These are phyloP conservation scores for Aureobasidium vineae DNA, from an alignment of 2,329 filamentous ascomycete genomes.

Conservation along the genomic window DNA sequence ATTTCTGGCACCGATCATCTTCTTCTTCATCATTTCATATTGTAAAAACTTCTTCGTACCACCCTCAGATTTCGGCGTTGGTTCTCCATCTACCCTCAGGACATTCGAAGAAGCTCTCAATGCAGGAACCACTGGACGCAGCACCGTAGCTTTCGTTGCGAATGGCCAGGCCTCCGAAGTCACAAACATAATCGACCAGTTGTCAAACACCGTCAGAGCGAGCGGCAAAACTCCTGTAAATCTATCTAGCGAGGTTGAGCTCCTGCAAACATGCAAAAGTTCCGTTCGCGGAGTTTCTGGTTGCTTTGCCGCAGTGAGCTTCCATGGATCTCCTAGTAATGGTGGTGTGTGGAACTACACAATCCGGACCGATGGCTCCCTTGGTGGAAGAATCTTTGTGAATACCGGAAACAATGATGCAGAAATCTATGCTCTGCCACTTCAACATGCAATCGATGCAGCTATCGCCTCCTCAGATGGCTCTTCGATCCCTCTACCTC, in stretches of 20 bases:
- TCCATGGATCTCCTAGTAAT: constrained; percentile 71
- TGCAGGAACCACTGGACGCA: constrained; percentile 57
- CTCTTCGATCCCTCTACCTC: constrained; percentile 42
- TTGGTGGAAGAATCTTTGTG: constrained; percentile 65
- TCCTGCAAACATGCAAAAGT: constrained; percentile 61
- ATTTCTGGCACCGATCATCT: constrained; percentile 57
- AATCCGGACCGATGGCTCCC: constrained; percentile 68
- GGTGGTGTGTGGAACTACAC: constrained; percentile 85
- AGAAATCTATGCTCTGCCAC: constrained; percentile 72
- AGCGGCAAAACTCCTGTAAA: constrained; percentile 58
- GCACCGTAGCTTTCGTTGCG: constrained; percentile 76
- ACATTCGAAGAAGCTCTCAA: constrained; percentile 63
- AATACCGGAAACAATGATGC: constrained; percentile 67
- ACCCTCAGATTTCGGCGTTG: constrained; percentile 72
- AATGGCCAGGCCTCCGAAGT: constrained; percentile 69
- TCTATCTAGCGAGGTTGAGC: constrained; percentile 55
- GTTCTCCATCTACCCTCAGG: constrained; percentile 59
- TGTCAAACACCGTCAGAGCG: constrained; percentile 58
- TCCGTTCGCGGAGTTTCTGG: constrained; percentile 60
- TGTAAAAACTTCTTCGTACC: constrained; percentile 82
- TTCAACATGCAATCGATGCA: constrained; percentile 74
- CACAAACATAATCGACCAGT: constrained; percentile 63
- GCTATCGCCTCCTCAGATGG: constrained; percentile 62
- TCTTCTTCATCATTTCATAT: constrained; percentile 46
- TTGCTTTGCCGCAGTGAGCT: constrained; percentile 73